Base-by-base conservation (phyloP, 305 asterid genomes). In the Plantago coronopus region DNA sequence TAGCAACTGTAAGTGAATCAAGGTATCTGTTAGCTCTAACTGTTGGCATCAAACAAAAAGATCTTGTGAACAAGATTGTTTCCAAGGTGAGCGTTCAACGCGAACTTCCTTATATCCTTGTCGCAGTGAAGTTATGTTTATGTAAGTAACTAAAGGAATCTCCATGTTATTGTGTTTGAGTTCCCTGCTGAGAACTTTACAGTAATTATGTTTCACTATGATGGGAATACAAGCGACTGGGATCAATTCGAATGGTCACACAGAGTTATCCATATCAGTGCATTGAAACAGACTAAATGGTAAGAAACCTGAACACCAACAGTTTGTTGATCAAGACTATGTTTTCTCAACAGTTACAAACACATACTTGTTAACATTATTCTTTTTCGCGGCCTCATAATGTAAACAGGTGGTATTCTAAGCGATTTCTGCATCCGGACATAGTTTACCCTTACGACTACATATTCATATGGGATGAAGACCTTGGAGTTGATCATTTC, bases 381-480 rank as follows among this genome's bases (percentile, higher is more conserved):
- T 23, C n/a, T 17, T 50, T 23, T 43, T 50, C 18, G 17, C 3
- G 7, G 7, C 21, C 37, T 44, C 2, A 7, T 38, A 17, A 50
- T 44, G 55, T 58, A 4, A 15, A 7, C 70, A 80, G 86, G 83
- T 80, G 86, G 86, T 78, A 70, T 65, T 83, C 81, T 17, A 80
- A 80, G 54, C 73, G 86, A 63, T 80, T 80, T 75, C 75, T 80
- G 21, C 83, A 80, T 75, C 86, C 86, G 45, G 79, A 75, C 57
- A 59, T 78, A 56, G 79, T 78, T 10, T 72, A 67, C 3, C 64
- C 74, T 43, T 80, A 75, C 68, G 86, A 80, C 45, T 78, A 75
- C 60, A 80, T 80, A 48, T 80, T 80, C 68, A 69, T 80, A 10
- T 80, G 86, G 86, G 86, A 80, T 65, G 86, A 80, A 71, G 86